Conservation (phyloP, 331 rosid genomes). For the Ulmus americana region DNA sequence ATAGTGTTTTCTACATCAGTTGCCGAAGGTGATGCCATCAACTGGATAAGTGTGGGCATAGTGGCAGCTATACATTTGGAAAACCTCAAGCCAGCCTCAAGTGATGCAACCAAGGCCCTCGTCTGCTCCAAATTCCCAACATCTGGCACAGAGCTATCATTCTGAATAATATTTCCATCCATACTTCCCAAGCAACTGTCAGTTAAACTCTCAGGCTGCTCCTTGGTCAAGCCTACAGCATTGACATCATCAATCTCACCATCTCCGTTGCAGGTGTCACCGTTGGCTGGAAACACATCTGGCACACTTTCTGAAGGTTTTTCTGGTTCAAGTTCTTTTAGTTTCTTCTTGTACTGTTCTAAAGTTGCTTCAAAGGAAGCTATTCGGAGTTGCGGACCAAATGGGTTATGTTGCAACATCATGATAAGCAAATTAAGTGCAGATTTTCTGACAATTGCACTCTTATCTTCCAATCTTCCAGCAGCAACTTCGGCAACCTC, state of each 20-base stretch:
- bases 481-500: constrained; percentile 83
- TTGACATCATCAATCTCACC: constrained; percentile 52
- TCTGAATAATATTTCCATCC: constrained; percentile 42
- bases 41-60: constrained; percentile 81
- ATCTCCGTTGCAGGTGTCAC: constrained; percentile 35
- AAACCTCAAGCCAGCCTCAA: constrained; percentile 86
- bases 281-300: constrained; percentile 36
- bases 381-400: constrained; percentile 86
- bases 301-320: constrained; percentile 37
- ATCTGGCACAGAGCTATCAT: constrained; percentile 62
- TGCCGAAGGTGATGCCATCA: constrained; percentile 92
- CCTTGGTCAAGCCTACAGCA: constrained; percentile 34
- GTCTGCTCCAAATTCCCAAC: constrained; percentile 93
- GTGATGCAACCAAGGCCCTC: constrained; percentile 93
- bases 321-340: constrained; percentile 68
- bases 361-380: constrained; percentile 87
- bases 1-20: constrained; percentile 91
- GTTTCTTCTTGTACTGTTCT: constrained; percentile 67
- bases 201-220: constrained; percentile 56
- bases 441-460: constrained; percentile 86
- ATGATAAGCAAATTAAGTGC: constrained; percentile 73
- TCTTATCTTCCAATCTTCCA: constrained; percentile 95
- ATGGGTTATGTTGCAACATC: constrained; percentile 97
- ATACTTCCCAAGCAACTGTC: constrained; percentile 60
- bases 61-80: constrained; percentile 65